Percentiles rank a stretch among this genome's conserved stretches.
Evolutionary conservation across 805 yeast species (phyloP).

Genomic region (Ascoidea rubescens): DNA sequence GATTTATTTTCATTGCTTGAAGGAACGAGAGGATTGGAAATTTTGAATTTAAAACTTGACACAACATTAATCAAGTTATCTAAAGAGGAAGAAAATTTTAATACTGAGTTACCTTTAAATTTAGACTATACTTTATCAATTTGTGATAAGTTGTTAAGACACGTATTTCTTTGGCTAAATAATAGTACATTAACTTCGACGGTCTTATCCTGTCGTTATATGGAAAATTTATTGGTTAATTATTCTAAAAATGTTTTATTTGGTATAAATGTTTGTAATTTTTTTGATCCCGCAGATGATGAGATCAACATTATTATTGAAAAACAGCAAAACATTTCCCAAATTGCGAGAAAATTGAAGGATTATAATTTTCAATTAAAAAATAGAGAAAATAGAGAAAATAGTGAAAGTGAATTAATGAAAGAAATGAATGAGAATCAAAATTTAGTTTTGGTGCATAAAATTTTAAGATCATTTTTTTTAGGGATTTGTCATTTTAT

Average conservation of each 20-base stretch:
- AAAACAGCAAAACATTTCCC: background rate
- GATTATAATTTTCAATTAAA: slow-evolving; percentile 28
- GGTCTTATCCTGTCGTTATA: slow-evolving; percentile 59
- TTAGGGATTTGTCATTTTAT: slow-evolving; percentile 42
- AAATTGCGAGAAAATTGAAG: background rate
- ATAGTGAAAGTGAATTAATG: slow-evolving; percentile 10
- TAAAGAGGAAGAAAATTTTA: slow-evolving; percentile 21
- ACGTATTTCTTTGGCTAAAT: slow-evolving; percentile 59
- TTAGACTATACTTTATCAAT: slow-evolving; percentile 32
- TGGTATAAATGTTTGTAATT: slow-evolving; percentile 4
- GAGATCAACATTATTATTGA: background rate
- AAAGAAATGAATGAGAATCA: slow-evolving; percentile 1
- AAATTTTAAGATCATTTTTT: slow-evolving; percentile 35
- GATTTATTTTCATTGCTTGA: slow-evolving; percentile 55
- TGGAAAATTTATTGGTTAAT: slow-evolving; percentile 39
- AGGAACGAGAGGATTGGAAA: slow-evolving; percentile 82
- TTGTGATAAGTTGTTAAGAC: slow-evolving; percentile 36
- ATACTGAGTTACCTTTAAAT: background rate
- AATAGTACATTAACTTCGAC: slow-evolving; percentile 69
- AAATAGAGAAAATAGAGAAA: slow-evolving; percentile 17
- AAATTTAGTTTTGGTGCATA: slow-evolving; percentile 25
- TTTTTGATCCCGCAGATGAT: slow-evolving; percentile 1
- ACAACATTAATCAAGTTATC: slow-evolving; percentile 49
- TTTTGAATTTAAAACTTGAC: slow-evolving; percentile 59
- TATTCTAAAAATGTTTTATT: slow-evolving; percentile 18